phyloP scores from a whole-genome alignment of 2,329 filamentous ascomycete genomes.

The Tolypocladium amazonense region DNA sequence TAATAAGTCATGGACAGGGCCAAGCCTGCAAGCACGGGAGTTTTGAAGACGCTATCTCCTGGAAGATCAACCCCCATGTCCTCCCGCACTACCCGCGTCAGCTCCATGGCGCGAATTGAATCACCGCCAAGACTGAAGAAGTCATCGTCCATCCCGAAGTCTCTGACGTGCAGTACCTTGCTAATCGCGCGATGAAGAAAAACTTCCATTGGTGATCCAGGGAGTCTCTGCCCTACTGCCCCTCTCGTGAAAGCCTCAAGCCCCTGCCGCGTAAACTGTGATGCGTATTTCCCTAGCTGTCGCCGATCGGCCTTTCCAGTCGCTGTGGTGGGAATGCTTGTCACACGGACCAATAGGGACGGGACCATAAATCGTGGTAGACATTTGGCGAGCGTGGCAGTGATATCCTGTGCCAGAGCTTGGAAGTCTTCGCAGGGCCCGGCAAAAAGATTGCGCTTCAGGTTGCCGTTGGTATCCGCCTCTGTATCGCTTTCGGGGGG shows the following conservation, averaged over 20 bases:
- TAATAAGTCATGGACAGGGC: not conserved
- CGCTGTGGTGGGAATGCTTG: slow-evolving; percentile 5
- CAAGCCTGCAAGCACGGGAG: slow-evolving; percentile 1
- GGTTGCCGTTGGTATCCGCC: not conserved
- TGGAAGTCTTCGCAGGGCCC: not conserved
- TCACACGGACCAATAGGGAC: slow-evolving; percentile 4
- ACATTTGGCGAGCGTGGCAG: not conserved
- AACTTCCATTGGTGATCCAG: not conserved
- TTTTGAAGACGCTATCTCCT: slow-evolving; percentile 4
- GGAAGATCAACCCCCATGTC: slow-evolving; percentile 1
- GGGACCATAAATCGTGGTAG: slow-evolving; percentile 15
- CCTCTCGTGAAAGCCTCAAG: not conserved
- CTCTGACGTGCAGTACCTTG: not conserved
- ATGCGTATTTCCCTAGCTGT: not conserved
- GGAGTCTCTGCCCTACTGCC: not conserved
- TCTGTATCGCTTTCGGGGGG: not conserved
- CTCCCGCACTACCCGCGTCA: slow-evolving; percentile 24
- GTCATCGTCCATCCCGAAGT: slow-evolving; percentile 18
- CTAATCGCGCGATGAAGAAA: not conserved
- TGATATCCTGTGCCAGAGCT: not conserved
- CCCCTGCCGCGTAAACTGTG: not conserved
- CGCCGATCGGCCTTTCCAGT: slow-evolving; percentile 12
- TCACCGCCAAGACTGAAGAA: slow-evolving; percentile 33
- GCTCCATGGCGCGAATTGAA: slow-evolving; percentile 32
- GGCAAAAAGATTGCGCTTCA: not conserved